phyloP scores from a whole-genome alignment of 768 basidiomycete species.

The Mycena olivaceomarginata region DNA sequence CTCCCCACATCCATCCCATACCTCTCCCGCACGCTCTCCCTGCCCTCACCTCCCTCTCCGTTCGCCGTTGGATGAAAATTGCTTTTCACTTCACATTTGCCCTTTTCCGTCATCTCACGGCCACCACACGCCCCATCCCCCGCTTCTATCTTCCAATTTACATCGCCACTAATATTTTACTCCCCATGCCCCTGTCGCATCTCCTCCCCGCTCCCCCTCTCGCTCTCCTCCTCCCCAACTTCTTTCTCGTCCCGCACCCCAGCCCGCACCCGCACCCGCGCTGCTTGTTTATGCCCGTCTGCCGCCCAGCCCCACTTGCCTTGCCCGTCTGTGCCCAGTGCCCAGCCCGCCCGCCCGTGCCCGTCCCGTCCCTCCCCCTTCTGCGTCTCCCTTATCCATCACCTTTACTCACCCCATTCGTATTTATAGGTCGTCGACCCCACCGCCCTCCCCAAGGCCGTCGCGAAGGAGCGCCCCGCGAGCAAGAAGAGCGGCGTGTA shows the following conservation, averaged over 20 bases:
- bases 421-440: slow-evolving; percentile 87
- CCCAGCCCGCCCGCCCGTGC: too few species aligned
- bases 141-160: neutral
- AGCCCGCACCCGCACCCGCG: neutral
- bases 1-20: neutral
- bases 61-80: neutral
- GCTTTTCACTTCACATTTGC: neutral
- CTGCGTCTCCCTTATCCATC: neutral
- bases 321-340: too few species aligned
- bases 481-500: slow-evolving; percentile 84
- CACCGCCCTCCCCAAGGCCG: slow-evolving; percentile 73
- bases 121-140: neutral
- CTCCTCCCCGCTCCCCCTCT: too few species aligned
- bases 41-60: neutral
- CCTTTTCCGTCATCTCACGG: neutral
- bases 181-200: too few species aligned
- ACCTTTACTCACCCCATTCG: slow-evolving; percentile 12
- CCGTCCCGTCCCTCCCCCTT: neutral
- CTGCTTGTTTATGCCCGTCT: too few species aligned
- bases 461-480: slow-evolving; percentile 82
- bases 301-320: too few species aligned
- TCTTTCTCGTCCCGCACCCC: neutral
- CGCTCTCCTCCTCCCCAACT: neutral
- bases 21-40: neutral
- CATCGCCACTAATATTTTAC: too few species aligned